Evolutionary conservation across 1,284 basidiomycete genomes (phyloP).

Genomic region (Afroboletus lepidellus): DNA sequence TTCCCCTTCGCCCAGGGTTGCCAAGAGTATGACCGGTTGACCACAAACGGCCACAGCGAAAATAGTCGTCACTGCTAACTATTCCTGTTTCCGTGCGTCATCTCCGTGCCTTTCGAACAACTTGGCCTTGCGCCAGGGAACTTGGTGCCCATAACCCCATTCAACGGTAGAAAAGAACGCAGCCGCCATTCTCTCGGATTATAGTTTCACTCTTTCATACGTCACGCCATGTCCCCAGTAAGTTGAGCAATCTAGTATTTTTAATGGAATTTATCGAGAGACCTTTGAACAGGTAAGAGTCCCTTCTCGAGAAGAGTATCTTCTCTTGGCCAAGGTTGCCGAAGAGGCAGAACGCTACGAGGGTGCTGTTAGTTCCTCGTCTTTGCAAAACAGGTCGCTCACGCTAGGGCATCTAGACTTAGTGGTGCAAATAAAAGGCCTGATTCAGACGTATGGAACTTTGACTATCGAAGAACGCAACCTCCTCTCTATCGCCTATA

Average conservation of each 20-base stretch:
- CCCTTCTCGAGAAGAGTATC: slow-evolving; percentile 38
- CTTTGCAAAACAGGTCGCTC: slow-evolving; percentile 5
- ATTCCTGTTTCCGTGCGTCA: slow-evolving; percentile 8
- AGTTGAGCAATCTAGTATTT: slow-evolving; percentile 13
- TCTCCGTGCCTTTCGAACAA: slow-evolving; percentile 17
- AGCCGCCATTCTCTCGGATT: background rate
- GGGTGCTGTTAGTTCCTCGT: slow-evolving; percentile 38
- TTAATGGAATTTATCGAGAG: slow-evolving; percentile 1
- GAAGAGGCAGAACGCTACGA: slow-evolving; percentile 67
- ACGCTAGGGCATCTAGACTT: slow-evolving; percentile 44
- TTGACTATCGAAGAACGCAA: slow-evolving; percentile 66
- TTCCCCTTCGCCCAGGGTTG: slow-evolving; percentile 34
- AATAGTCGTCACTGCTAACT: slow-evolving; percentile 1
- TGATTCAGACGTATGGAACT: slow-evolving; percentile 48
- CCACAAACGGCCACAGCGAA: slow-evolving; percentile 8
- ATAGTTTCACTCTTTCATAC: slow-evolving; percentile 13
- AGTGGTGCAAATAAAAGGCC: slow-evolving; percentile 54
- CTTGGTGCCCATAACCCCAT: slow-evolving; percentile 32
- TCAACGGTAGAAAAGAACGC: slow-evolving; percentile 32
- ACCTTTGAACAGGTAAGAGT: slow-evolving; percentile 27
- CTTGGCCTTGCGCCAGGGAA: slow-evolving; percentile 12
- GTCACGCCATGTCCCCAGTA: slow-evolving; percentile 33
- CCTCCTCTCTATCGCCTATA: slow-evolving; percentile 68
- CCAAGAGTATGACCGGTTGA: background rate
- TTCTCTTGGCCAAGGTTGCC: slow-evolving; percentile 63